Evolutionary conservation across 345 rosid species (phyloP).

Genomic region (Heritiera littoralis): DNA sequence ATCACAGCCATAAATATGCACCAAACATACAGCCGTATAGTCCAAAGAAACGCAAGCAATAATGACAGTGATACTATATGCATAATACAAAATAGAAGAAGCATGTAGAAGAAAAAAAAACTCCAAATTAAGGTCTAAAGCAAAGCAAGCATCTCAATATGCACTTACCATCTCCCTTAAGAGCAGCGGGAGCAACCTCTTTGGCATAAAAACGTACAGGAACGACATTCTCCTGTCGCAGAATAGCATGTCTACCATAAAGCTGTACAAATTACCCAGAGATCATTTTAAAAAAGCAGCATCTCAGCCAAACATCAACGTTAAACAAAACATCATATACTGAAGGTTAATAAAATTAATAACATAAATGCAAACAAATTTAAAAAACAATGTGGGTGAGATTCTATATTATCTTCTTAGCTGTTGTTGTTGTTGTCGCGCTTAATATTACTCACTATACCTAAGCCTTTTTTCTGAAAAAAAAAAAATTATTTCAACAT

Average conservation of each 20-base stretch:
- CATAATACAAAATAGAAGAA: neutral
- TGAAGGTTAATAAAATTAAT: neutral
- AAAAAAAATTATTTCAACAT: neutral
- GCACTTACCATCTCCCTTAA: slow-evolving; percentile 86
- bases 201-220: slow-evolving; percentile 73
- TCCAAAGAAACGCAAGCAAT: neutral
- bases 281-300: neutral
- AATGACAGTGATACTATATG: neutral
- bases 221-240: slow-evolving; percentile 53
- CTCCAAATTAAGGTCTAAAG: neutral
- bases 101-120: neutral
- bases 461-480: neutral
- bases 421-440: too few species aligned
- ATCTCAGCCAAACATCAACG: neutral
- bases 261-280: slow-evolving; percentile 44
- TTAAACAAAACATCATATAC: neutral
- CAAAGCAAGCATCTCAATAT: neutral
- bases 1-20: neutral
- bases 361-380: neutral
- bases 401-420: neutral
- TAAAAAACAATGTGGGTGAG: neutral
- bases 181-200: slow-evolving; percentile 62
- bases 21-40: neutral
- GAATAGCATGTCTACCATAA: slow-evolving; percentile 42
- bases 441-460: neutral